Conservation (phyloP, 2,329 filamentous ascomycete genomes). For the Dactylellina haptotyla region DNA sequence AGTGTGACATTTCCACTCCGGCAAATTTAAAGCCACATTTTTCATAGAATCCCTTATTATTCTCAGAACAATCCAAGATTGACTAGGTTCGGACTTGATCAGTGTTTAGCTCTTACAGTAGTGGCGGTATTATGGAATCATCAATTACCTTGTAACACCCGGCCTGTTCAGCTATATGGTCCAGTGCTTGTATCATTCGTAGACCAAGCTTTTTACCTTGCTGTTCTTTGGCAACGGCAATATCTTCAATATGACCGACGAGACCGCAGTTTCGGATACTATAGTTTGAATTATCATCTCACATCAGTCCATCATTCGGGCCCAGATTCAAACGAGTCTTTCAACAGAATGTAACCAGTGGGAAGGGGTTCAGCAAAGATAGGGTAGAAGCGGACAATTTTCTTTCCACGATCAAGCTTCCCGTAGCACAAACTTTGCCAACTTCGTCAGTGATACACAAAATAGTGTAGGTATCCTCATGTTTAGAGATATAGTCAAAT, state of each 20-base stretch:
- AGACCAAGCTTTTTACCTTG: constrained; percentile 97
- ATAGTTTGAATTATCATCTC: constrained; percentile 49
- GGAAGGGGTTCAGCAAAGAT: neutral
- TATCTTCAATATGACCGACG: constrained; percentile 97
- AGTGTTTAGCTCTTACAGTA: neutral
- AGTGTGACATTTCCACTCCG: constrained; percentile 96
- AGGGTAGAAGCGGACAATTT: constrained; percentile 76
- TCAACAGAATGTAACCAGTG: neutral
- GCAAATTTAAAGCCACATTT: constrained; percentile 96
- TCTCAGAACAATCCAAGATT: constrained; percentile 94
- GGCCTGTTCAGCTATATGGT: constrained; percentile 84
- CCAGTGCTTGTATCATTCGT: constrained; percentile 90
- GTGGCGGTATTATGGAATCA: constrained; percentile 13
- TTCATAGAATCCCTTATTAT: constrained; percentile 96
- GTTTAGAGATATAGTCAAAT: constrained; percentile 81
- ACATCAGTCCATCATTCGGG: neutral
- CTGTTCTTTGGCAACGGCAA: constrained; percentile 92
- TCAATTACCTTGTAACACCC: constrained; percentile 83
- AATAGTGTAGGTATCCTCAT: constrained; percentile 83
- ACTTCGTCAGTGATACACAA: constrained; percentile 81
- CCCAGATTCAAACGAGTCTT: too few relatives aligned
- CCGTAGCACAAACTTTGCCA: constrained; percentile 82
- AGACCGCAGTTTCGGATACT: constrained; percentile 82
- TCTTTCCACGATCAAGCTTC: constrained; percentile 87
- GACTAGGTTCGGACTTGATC: constrained; percentile 67